Percentiles rank a stretch among this genome's conserved stretches.
phyloP scores from a whole-genome alignment of 2,329 filamentous ascomycete species.

The Trichothecium roseum region DNA sequence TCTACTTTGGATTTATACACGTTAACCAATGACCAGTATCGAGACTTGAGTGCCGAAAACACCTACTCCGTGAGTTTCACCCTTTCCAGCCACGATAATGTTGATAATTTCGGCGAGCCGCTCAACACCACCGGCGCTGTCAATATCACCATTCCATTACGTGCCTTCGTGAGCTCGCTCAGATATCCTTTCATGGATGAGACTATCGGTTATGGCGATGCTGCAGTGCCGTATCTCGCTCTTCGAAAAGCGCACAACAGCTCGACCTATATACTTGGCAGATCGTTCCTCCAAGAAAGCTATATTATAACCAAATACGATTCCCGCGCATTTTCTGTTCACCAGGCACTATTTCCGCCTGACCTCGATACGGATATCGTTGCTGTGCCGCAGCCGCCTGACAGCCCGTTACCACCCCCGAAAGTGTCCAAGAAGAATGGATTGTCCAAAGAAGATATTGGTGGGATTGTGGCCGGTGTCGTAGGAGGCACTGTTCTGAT shows the following conservation, averaged over 20 bases:
- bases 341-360: slow-evolving; percentile 43
- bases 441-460: slow-evolving; percentile 30
- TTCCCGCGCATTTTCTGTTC: slow-evolving; percentile 38
- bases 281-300: slow-evolving; percentile 61
- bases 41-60: slow-evolving; percentile 28
- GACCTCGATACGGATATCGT: slow-evolving; percentile 31
- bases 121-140: slow-evolving; percentile 38
- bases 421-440: slow-evolving; percentile 10
- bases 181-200: slow-evolving; percentile 36
- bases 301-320: slow-evolving; percentile 50
- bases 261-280: slow-evolving; percentile 50
- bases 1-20: slow-evolving; percentile 53
- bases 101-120: slow-evolving; percentile 39
- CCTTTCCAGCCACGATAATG: slow-evolving; percentile 44
- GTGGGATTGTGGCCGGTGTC: slow-evolving; percentile 35
- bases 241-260: slow-evolving; percentile 44
- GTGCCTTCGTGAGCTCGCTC: slow-evolving; percentile 39
- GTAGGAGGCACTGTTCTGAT: slow-evolving; percentile 19
- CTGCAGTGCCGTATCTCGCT: slow-evolving; percentile 52
- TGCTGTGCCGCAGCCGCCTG: slow-evolving; percentile 28
- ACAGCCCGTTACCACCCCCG: slow-evolving; percentile 36
- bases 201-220: slow-evolving; percentile 30
- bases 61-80: slow-evolving; percentile 46
- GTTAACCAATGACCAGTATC: slow-evolving; percentile 47
- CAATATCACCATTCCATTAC: slow-evolving; percentile 43